These are phyloP conservation scores for Penicillium dipodomyicola DNA, from an alignment of 495 filamentous ascomycete genomes.

Conservation along the genomic window DNA sequence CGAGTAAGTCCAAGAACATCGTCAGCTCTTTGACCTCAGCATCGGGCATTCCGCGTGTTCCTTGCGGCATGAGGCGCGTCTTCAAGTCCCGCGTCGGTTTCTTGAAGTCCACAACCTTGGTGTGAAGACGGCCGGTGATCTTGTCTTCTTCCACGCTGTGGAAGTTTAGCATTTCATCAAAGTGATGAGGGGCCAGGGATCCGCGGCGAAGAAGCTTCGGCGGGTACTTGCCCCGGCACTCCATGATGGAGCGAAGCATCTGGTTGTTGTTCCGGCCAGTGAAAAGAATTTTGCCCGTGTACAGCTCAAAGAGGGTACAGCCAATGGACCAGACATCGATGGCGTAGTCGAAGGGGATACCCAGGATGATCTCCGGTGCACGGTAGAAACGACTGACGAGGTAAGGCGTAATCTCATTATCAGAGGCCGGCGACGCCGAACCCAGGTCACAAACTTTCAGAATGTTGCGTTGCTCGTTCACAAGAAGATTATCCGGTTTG, in stretches of 20 bases:
- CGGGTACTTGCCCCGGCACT: constrained; percentile 89
- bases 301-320: constrained; percentile 94
- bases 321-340: constrained; percentile 98
- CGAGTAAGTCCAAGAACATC: constrained; percentile 80
- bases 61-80: constrained; percentile 69
- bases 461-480: constrained; percentile 78
- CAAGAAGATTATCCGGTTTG: constrained; percentile 95
- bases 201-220: constrained; percentile 81
- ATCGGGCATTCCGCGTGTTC: constrained; percentile 66
- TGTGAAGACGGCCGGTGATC: constrained; percentile 73
- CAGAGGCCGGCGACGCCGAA: constrained; percentile 83
- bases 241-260: constrained; percentile 94
- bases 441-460: constrained; percentile 96
- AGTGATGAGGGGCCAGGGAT: constrained; percentile 69
- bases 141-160: constrained; percentile 82
- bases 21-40: constrained; percentile 74
- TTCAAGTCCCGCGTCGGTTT: constrained; percentile 82
- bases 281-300: constrained; percentile 96
- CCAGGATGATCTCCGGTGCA: constrained; percentile 93
- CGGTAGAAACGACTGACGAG: constrained; percentile 96
- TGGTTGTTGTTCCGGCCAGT: constrained; percentile 94
- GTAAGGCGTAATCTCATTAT: constrained; percentile 89
- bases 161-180: constrained; percentile 85
- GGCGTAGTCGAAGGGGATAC: constrained; percentile 89
- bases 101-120: constrained; percentile 67